Evolutionary conservation across 495 filamentous ascomycete species (phyloP).

Genomic region (Podospora pseudoanserina): DNA sequence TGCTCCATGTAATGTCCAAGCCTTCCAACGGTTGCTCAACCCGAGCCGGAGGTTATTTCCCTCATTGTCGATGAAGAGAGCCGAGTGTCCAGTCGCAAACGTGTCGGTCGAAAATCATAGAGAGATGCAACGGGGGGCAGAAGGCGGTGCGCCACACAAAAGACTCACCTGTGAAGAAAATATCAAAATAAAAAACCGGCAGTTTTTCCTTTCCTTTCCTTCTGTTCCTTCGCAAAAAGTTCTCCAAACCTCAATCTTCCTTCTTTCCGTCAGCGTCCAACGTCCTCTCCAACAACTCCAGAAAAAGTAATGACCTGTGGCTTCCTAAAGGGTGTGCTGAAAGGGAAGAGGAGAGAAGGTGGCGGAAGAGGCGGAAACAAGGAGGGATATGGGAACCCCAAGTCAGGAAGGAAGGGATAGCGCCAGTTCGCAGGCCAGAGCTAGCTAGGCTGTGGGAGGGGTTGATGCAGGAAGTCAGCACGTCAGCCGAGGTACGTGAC

Average conservation of each 20-base stretch:
- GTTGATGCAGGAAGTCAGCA: background rate
- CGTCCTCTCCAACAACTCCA: constrained; percentile 37
- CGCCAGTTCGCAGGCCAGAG: constrained; percentile 20
- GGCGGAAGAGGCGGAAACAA: constrained; percentile 32
- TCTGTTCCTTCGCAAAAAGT: constrained; percentile 7
- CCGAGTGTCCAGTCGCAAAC: constrained; percentile 1
- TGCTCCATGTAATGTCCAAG: background rate
- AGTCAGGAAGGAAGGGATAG: constrained; percentile 27
- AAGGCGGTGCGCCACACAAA: background rate
- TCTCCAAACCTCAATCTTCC: constrained; percentile 13
- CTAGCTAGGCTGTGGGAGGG: background rate
- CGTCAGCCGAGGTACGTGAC: background rate
- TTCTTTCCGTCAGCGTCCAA: constrained; percentile 26
- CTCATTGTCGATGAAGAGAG: background rate
- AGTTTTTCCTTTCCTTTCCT: background rate
- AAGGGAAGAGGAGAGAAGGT: constrained; percentile 23
- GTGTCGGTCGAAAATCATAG: constrained; percentile 2
- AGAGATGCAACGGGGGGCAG: background rate
- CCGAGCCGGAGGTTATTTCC: background rate
- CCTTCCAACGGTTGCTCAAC: background rate
- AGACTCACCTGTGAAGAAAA: constrained; percentile 1
- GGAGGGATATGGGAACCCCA: constrained; percentile 16
- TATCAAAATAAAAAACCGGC: background rate
- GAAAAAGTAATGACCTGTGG: constrained; percentile 20
- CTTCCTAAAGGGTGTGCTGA: constrained; percentile 13